phyloP scores from a whole-genome alignment of 495 filamentous ascomycete genomes.

The Penicillium maclennaniae region DNA sequence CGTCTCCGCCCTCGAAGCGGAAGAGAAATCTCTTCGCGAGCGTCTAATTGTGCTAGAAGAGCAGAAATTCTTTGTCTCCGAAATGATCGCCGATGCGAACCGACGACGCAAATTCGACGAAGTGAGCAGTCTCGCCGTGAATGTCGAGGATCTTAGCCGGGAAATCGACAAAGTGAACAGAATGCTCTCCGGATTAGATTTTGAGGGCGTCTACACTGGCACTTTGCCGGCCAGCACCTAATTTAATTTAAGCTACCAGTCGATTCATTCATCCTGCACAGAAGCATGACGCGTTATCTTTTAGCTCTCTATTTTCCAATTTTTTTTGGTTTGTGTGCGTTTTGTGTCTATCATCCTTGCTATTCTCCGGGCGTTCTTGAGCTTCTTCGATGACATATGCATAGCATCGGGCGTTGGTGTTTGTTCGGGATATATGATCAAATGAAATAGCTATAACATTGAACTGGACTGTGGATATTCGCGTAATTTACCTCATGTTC shows the following conservation, averaged over 20 bases:
- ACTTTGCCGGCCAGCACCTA: conserved; percentile 19
- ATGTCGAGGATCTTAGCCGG: conserved; percentile 75
- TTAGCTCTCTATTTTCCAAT: conserved; percentile 2
- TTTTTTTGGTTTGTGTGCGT: conserved; percentile 1
- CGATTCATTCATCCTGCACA: conserved; percentile 5
- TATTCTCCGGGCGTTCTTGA: conserved; percentile 14
- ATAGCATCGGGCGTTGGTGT: conserved; percentile 29
- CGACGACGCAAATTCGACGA: conserved; percentile 86
- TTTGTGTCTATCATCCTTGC: not conserved
- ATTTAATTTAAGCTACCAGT: conserved; percentile 2
- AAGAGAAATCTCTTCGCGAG: conserved; percentile 84
- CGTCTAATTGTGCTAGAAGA: conserved; percentile 88
- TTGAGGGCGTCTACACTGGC: conserved; percentile 48
- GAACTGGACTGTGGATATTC: too few species aligned
- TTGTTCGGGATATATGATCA: conserved; percentile 10
- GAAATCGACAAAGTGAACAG: conserved; percentile 72
- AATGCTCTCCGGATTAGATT: conserved; percentile 47
- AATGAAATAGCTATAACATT: not conserved
- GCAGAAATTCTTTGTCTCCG: conserved; percentile 84
- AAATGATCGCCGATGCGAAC: conserved; percentile 82
- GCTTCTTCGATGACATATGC: conserved; percentile 20
- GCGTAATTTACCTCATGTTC: too few species aligned
- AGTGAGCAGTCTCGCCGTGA: conserved; percentile 71
- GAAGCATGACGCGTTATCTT: conserved; percentile 12
- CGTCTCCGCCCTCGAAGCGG: conserved; percentile 70